A percentile compares a stretch with the other conserved stretches of the same genome.
Evolutionary conservation across 2,329 filamentous ascomycete species (phyloP).

Genomic region (Ophiobolus disseminans): DNA sequence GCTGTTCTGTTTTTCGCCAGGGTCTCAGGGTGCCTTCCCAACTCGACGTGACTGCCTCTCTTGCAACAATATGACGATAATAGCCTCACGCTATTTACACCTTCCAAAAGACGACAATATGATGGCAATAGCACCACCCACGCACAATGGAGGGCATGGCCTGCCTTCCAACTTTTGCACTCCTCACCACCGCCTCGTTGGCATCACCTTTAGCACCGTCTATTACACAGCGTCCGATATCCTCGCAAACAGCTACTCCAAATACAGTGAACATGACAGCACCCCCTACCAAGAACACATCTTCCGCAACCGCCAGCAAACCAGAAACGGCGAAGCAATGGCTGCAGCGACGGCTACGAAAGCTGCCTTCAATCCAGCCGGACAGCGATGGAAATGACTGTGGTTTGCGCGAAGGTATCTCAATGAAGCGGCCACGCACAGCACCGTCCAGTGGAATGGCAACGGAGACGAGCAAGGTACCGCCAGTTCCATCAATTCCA

Average conservation of each 20-base stretch:
- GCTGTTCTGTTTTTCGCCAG: too few relatives aligned
- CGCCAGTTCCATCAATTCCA: constrained; percentile 10
- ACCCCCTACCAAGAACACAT: constrained; percentile 23
- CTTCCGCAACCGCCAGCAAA: constrained; percentile 16
- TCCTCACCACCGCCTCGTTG: constrained; percentile 2
- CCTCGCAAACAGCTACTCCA: constrained; percentile 16
- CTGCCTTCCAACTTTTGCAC: not conserved
- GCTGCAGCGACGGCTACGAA: constrained; percentile 34
- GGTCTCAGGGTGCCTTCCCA: constrained; percentile 6
- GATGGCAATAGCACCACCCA: not conserved
- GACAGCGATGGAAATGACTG: constrained; percentile 2
- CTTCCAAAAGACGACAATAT: not conserved
- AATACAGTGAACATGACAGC: constrained; percentile 26
- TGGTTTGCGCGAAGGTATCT: constrained; percentile 10
- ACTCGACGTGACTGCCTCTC: constrained; percentile 3
- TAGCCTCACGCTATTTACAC: not conserved
- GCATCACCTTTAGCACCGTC: constrained; percentile 17
- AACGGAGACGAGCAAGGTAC: not conserved
- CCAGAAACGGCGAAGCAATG: constrained; percentile 31
- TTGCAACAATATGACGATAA: too few relatives aligned
- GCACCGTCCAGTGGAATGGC: constrained; percentile 24
- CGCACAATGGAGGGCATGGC: not conserved
- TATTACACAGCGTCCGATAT: constrained; percentile 24
- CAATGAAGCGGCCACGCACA: constrained; percentile 32
- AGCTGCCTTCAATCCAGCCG: constrained; percentile 23